Evolutionary conservation across 345 rosid genomes (phyloP).

Genomic region (Melaleuca alternifolia): DNA sequence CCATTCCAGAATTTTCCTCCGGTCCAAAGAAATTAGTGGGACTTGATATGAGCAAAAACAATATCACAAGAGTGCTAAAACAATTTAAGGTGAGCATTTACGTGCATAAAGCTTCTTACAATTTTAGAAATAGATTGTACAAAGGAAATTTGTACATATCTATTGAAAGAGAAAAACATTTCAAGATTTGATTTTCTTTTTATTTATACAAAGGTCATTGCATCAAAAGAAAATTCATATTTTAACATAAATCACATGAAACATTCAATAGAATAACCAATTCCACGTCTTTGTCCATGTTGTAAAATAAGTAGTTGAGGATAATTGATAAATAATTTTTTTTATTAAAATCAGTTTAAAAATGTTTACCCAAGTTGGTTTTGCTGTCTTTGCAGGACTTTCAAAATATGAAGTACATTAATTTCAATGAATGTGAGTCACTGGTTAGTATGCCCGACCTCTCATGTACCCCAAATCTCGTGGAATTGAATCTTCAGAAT

Average conservation of each 20-base stretch:
- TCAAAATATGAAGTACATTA: background rate
- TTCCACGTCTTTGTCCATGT: no score
- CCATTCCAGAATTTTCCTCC: background rate
- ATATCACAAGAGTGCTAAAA: accelerated
- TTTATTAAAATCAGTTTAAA: background rate
- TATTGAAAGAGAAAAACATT: background rate
- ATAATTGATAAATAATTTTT: no score
- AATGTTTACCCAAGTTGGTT: background rate
- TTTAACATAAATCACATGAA: no score
- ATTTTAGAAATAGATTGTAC: no score
- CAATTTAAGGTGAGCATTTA: background rate
- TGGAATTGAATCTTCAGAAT: accelerated
- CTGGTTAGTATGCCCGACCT: background rate
- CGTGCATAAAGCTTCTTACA: accelerated
- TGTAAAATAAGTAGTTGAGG: no score
- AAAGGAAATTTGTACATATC: no score
- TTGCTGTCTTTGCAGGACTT: background rate
- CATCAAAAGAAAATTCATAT: no score
- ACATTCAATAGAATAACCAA: no score
- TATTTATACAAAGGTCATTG: background rate
- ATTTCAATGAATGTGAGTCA: accelerated
- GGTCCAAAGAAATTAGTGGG: background rate
- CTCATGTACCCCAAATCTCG: background rate
- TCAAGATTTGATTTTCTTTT: background rate
- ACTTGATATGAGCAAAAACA: background rate